phyloP scores from a whole-genome alignment of 345 rosid genomes.

The Theobroma cacao region DNA sequence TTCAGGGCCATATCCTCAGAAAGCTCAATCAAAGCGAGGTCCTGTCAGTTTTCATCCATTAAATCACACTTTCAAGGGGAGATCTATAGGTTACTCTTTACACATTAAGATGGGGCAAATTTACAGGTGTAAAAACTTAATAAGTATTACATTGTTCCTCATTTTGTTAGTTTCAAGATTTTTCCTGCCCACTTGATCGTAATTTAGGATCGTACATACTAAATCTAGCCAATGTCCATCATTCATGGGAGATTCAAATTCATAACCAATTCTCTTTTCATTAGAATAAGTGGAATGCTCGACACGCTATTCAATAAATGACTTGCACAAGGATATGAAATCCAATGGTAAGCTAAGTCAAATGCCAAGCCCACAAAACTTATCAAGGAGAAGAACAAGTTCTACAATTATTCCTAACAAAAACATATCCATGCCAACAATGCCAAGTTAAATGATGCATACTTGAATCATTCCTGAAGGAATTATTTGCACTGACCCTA shows the following conservation, averaged over 20 bases:
- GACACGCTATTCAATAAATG: neutral
- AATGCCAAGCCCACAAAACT: neutral
- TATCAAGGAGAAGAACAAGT: neutral
- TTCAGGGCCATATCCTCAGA: neutral
- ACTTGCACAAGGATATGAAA: neutral
- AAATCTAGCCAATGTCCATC: neutral
- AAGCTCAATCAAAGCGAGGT: neutral
- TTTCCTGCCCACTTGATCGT: neutral
- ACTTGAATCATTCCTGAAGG: neutral
- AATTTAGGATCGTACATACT: neutral
- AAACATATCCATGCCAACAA: neutral
- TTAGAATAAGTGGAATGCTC: neutral
- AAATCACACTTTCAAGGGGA: neutral
- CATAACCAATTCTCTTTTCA: neutral
- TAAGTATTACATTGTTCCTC: neutral
- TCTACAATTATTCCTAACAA: too few species aligned
- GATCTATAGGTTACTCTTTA: neutral
- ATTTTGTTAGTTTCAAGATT: neutral
- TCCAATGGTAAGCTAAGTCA: neutral
- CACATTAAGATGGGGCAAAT: neutral
- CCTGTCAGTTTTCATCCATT: neutral
- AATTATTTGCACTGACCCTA: neutral
- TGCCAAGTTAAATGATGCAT: neutral
- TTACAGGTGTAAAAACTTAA: neutral
- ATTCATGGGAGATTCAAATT: neutral